Conservation (phyloP, 169 alveolate species). For the Amoebophrya sp. region DNA sequence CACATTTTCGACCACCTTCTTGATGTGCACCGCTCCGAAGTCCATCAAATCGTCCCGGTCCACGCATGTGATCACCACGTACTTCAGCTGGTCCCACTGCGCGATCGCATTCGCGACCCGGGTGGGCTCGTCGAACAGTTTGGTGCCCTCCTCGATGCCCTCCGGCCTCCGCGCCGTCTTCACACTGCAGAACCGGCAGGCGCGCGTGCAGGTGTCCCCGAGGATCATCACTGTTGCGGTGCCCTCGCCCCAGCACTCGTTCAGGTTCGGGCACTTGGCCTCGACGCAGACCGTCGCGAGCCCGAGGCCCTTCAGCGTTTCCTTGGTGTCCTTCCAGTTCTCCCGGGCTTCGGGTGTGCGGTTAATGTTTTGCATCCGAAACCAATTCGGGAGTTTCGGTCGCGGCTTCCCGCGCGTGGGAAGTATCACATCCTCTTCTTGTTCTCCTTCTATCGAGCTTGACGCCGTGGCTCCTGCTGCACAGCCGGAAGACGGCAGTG, state of each 20-base stretch:
- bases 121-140: slow-evolving; percentile 43
- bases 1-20: slow-evolving; percentile 44
- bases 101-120: slow-evolving; percentile 51
- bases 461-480: too few species aligned
- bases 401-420: neutral
- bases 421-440: too few species aligned
- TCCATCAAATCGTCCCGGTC: slow-evolving; percentile 53
- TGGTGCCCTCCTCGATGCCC: neutral
- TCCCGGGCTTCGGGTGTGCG: neutral
- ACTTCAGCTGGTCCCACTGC: slow-evolving; percentile 49
- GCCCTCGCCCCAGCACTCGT: slow-evolving; percentile 66
- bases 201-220: slow-evolving; percentile 67
- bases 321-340: neutral
- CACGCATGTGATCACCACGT: slow-evolving; percentile 52
- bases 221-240: slow-evolving; percentile 63
- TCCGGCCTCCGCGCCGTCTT: slow-evolving; percentile 45
- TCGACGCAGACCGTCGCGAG: slow-evolving; percentile 55
- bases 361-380: neutral
- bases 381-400: neutral
- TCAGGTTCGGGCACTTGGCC: slow-evolving; percentile 66
- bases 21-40: slow-evolving; percentile 52
- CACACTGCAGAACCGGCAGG: slow-evolving; percentile 60
- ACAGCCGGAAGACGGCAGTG: too few species aligned
- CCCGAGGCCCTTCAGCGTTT: neutral
- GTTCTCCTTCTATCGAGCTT: too few species aligned